Conservation (phyloP, 202 grass and related monocot genomes). For the Panicum hallii region DNA sequence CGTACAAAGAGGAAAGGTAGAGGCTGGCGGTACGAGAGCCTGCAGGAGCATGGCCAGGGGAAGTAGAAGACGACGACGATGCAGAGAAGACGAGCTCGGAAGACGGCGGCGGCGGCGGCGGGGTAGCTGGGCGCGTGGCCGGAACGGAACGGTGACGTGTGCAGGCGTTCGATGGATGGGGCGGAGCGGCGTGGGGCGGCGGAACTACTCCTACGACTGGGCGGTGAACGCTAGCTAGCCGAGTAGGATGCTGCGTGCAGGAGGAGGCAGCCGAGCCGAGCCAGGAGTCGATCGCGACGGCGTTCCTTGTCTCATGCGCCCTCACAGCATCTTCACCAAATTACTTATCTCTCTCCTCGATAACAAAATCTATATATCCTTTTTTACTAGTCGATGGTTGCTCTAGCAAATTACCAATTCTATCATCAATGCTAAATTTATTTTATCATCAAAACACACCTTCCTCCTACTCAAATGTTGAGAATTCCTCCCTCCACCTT, state of each 20-base stretch:
- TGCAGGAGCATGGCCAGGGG: background rate
- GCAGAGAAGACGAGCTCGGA: background rate
- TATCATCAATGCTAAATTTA: too few species aligned
- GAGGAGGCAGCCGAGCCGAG: background rate
- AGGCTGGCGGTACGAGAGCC: background rate
- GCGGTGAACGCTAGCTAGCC: background rate
- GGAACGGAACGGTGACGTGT: background rate
- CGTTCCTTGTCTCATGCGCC: constrained; percentile 18
- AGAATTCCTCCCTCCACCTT: too few species aligned
- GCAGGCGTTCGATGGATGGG: constrained; percentile 29
- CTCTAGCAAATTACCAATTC: too few species aligned
- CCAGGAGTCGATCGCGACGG: background rate
- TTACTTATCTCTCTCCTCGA: too few species aligned
- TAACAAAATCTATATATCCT: too few species aligned
- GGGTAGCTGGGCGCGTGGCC: background rate
- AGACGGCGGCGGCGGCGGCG: background rate
- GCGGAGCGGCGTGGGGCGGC: constrained; percentile 31
- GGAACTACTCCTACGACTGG: constrained; percentile 26
- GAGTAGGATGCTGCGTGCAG: background rate
- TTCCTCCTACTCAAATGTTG: too few species aligned
- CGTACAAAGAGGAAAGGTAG: background rate
- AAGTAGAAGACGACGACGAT: background rate
- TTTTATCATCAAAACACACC: too few species aligned
- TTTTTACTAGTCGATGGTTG: too few species aligned
- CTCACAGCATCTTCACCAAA: too few species aligned